These are phyloP conservation scores for Pseudogymnoascus sp. DNA, from an alignment of 2,329 filamentous ascomycete species.

Conservation along the genomic window DNA sequence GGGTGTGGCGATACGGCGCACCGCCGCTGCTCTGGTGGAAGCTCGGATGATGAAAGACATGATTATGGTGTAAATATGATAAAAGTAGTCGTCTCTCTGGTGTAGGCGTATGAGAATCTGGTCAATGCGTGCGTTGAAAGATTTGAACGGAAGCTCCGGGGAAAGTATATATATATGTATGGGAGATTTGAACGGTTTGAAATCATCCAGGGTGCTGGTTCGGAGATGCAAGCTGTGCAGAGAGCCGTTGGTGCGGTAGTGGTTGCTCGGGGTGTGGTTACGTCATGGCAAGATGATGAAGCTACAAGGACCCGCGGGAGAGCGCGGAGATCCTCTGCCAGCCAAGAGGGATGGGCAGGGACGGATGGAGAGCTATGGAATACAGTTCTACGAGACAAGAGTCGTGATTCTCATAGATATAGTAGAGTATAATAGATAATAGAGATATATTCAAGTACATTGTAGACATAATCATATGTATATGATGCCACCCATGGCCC, in stretches of 20 bases:
- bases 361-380: not conserved
- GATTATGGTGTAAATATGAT: not conserved
- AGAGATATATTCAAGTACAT: conserved; percentile 7
- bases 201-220: not conserved
- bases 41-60: conserved; percentile 23
- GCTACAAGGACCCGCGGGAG: not conserved
- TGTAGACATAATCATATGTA: conserved; percentile 1
- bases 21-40: conserved; percentile 11
- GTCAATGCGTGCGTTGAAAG: not conserved
- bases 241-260: not conserved
- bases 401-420: not conserved
- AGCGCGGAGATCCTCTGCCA: not conserved
- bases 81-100: not conserved
- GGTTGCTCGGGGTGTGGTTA: not conserved
- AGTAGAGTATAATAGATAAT: not conserved
- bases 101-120: not conserved
- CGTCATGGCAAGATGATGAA: not conserved
- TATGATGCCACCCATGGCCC: not conserved
- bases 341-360: not conserved
- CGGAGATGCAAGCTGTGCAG: not conserved
- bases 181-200: not conserved
- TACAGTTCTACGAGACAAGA: too few species aligned
- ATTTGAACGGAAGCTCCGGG: not conserved
- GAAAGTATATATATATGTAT: not conserved
- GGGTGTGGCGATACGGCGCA: conserved; percentile 9